Percentiles rank a stretch among this genome's conserved stretches.
phyloP scores from a whole-genome alignment of 2,329 filamentous ascomycete species.

The Tolypocladium sp. region DNA sequence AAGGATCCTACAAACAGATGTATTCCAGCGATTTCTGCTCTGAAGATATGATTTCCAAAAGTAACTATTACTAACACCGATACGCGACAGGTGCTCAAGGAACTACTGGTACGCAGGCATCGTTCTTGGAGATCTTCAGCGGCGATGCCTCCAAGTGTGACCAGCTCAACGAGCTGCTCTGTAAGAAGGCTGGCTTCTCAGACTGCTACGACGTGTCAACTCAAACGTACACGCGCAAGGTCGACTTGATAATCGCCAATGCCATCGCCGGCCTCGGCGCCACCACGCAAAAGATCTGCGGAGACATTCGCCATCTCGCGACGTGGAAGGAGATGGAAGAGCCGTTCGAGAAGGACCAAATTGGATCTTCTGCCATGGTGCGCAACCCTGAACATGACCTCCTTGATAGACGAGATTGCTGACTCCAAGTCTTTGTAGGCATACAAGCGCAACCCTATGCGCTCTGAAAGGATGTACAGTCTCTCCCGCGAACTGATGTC shows the following conservation, averaged over 20 bases:
- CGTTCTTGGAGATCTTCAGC: slow-evolving; percentile 46
- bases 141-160: slow-evolving; percentile 41
- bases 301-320: slow-evolving; percentile 66
- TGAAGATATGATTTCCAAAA: too few relatives aligned
- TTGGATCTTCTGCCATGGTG: slow-evolving; percentile 42
- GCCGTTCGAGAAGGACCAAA: slow-evolving; percentile 73
- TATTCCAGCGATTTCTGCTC: too few relatives aligned
- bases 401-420: too few relatives aligned
- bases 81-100: slow-evolving; percentile 50
- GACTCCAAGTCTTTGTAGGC: slow-evolving; percentile 8
- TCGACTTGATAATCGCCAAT: slow-evolving; percentile 73
- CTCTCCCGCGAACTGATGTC: slow-evolving; percentile 32
- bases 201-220: slow-evolving; percentile 47
- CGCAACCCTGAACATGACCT: too few relatives aligned
- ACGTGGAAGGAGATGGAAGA: slow-evolving; percentile 78
- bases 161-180: slow-evolving; percentile 45
- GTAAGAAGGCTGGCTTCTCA: slow-evolving; percentile 45
- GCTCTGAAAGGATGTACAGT: slow-evolving; percentile 29
- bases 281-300: slow-evolving; percentile 61
- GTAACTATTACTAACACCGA: too few relatives aligned
- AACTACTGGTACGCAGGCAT: slow-evolving; percentile 64
- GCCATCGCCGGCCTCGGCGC: slow-evolving; percentile 71
- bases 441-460: slow-evolving; percentile 10
- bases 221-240: slow-evolving; percentile 66
- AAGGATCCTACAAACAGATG: too few relatives aligned